Percentiles rank a stretch among this genome's conserved stretches.
Evolutionary conservation across 208 protist species (phyloP).

Genomic region (Acanthamoeba lenticulata): DNA sequence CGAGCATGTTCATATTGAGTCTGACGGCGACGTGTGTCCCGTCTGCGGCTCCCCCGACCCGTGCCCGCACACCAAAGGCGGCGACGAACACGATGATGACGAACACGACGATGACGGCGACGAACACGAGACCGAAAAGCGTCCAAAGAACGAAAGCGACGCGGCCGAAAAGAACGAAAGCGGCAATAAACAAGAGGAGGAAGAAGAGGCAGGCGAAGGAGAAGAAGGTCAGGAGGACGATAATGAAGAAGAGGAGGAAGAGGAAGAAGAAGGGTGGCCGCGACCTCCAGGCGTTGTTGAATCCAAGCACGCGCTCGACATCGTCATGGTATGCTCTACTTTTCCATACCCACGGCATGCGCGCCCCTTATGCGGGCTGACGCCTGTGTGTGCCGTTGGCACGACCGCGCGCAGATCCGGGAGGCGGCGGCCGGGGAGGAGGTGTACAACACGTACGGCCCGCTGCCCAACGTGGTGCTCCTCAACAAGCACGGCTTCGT

Average conservation of each 20-base stretch:
- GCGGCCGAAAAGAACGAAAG: too few species aligned
- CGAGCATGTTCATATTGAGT: neutral
- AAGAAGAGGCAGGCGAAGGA: neutral
- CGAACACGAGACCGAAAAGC: too few species aligned
- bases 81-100: neutral
- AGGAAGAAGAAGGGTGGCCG: neutral
- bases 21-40: neutral
- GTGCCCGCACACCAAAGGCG: neutral
- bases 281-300: neutral
- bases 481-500: slow-evolving; percentile 14
- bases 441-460: neutral
- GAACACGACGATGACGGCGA: too few species aligned
- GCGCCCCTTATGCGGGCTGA: too few species aligned
- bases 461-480: slow-evolving; percentile 17
- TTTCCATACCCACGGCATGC: neutral
- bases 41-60: neutral
- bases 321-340: neutral
- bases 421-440: neutral
- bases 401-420: neutral
- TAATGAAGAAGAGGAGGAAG: neutral
- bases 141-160: too few species aligned
- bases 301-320: neutral
- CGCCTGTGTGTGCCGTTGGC: neutral
- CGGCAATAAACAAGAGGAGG: too few species aligned
- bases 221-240: neutral